Percentiles rank a stretch among this genome's conserved stretches.
These are phyloP conservation scores for Balamuthia mandrillaris DNA, from an alignment of 208 protist species.

Conservation along the genomic window DNA sequence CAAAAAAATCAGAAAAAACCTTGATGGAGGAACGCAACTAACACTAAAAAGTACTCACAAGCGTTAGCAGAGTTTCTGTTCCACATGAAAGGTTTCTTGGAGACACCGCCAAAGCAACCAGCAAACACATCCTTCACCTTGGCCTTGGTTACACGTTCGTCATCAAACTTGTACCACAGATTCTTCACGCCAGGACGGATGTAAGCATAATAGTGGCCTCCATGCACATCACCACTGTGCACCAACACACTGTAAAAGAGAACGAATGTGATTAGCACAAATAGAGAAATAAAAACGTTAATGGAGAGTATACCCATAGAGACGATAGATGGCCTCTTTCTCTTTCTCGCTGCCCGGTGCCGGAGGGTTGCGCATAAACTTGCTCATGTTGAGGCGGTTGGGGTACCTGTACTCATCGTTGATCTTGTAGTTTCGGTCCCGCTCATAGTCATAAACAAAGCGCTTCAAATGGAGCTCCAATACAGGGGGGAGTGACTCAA, in stretches of 20 bases:
- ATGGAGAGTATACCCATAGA: conserved; percentile 53
- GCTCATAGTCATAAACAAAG: conserved; percentile 80
- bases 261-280: too few relatives aligned
- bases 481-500: conserved; percentile 77
- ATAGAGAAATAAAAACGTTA: not conserved
- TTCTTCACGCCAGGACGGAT: conserved; percentile 63
- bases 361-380: conserved; percentile 57
- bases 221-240: conserved; percentile 76
- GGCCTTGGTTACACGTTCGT: conserved; percentile 71
- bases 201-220: conserved; percentile 86
- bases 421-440: conserved; percentile 72
- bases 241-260: conserved; percentile 83
- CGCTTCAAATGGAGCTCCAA: conserved; percentile 84
- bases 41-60: not conserved
- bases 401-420: conserved; percentile 61
- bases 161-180: conserved; percentile 76
- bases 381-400: conserved; percentile 64
- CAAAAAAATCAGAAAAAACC: not conserved
- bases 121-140: conserved; percentile 60
- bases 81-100: conserved; percentile 7
- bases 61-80: conserved; percentile 33
- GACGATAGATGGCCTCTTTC: conserved; percentile 26
- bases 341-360: conserved; percentile 38
- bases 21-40: not conserved
- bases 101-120: conserved; percentile 67